These are phyloP conservation scores for Kazachstania sp. DNA, from an alignment of 1,139 yeast species.

Conservation along the genomic window DNA sequence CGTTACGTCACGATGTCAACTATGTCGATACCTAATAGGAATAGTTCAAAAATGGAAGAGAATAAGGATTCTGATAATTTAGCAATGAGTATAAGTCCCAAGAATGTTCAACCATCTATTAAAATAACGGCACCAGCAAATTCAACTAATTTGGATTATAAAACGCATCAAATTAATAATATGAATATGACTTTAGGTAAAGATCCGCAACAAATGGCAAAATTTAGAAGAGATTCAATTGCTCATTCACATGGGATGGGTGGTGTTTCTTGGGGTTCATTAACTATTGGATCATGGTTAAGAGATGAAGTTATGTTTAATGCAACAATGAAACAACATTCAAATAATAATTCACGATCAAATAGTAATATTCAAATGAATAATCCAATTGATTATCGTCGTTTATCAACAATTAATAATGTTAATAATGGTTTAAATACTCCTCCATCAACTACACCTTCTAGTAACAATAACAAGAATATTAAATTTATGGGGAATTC, in stretches of 20 bases:
- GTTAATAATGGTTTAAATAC: neutral
- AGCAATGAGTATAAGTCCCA: too few species aligned
- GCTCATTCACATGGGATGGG: constrained; percentile 98
- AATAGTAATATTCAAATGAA: constrained; percentile 1
- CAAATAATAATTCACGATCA: neutral
- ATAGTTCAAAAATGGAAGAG: too few species aligned
- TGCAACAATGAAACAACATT: constrained; percentile 7
- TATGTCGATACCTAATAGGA: too few species aligned
- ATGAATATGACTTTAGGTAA: neutral
- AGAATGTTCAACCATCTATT: constrained; percentile 1
- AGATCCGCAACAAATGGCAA: constrained; percentile 5
- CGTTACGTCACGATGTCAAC: too few species aligned
- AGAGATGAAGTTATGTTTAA: constrained; percentile 72
- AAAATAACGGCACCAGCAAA: constrained; percentile 1
- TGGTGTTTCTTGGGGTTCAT: constrained; percentile 96
- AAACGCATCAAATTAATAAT: neutral
- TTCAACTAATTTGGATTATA: neutral
- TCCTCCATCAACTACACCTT: neutral
- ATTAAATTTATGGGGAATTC: neutral
- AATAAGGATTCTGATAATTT: too few species aligned
- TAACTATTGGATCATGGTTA: constrained; percentile 91
- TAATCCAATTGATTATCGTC: constrained; percentile 7
- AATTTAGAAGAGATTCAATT: constrained; percentile 56
- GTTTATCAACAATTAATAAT: constrained; percentile 10
- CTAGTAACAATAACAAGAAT: too few species aligned